phyloP scores from a whole-genome alignment of 257 asterid genomes.

The Ballota nigra region DNA sequence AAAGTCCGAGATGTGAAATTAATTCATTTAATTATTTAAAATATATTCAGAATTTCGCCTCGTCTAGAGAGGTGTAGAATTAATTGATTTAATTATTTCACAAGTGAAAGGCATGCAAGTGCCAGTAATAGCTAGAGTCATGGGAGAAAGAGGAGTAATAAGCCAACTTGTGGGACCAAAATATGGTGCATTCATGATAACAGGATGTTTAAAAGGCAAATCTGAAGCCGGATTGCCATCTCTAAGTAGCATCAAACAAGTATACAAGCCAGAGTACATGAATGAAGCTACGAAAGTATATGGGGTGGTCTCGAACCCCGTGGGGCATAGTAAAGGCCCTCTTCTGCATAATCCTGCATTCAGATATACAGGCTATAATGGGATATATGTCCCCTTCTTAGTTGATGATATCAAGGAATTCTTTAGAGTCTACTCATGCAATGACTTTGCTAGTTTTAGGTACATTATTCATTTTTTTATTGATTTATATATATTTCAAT shows the following conservation, averaged over 20 bases:
- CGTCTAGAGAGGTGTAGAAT: no score
- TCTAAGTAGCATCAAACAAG: conserved; percentile 45
- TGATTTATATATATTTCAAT: not conserved
- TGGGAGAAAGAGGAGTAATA: conserved; percentile 72
- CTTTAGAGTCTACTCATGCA: conserved; percentile 55
- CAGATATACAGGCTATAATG: conserved; percentile 54
- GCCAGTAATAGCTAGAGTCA: conserved; percentile 49
- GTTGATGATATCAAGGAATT: conserved; percentile 62
- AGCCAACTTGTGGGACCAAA: conserved; percentile 74
- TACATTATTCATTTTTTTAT: conserved; percentile 6
- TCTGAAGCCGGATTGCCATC: conserved; percentile 59
- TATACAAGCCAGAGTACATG: conserved; percentile 50
- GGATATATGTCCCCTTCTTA: conserved; percentile 65
- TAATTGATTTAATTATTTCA: no score
- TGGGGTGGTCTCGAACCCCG: conserved; percentile 68
- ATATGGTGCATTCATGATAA: conserved; percentile 55
- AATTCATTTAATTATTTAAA: no score
- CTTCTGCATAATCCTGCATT: conserved; percentile 69
- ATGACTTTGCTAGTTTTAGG: conserved; percentile 75
- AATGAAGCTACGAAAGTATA: conserved; percentile 52
- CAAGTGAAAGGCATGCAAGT: conserved; percentile 30
- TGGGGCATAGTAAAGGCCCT: conserved; percentile 74
- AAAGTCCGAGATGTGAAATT: no score
- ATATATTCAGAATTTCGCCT: no score
- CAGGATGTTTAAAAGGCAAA: conserved; percentile 44